These are phyloP conservation scores for Serendipita sp. DNA, from an alignment of 768 basidiomycete species.

Conservation along the genomic window DNA sequence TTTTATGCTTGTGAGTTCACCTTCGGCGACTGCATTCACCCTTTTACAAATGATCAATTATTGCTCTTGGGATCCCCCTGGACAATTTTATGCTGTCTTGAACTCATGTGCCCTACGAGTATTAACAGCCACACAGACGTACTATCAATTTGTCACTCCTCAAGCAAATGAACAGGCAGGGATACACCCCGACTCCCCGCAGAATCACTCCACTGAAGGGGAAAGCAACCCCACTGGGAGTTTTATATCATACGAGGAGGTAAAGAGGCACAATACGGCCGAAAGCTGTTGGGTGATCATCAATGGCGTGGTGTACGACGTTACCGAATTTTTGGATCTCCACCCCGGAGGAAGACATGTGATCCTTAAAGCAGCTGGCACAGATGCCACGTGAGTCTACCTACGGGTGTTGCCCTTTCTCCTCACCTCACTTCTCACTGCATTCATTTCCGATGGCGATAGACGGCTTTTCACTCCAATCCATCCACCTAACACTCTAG, in stretches of 20 bases:
- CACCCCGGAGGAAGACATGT: constrained; percentile 5
- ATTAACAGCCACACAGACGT: background rate
- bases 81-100: background rate
- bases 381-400: background rate
- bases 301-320: constrained; percentile 66
- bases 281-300: constrained; percentile 66
- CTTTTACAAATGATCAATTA: background rate
- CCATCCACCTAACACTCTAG: background rate
- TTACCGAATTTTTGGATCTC: constrained; percentile 48
- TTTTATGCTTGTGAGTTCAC: background rate
- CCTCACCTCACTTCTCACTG: background rate
- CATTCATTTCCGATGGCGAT: too few relatives aligned
- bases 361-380: background rate
- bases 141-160: background rate
- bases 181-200: constrained; percentile 2
- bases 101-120: background rate
- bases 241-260: constrained; percentile 1
- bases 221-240: background rate
- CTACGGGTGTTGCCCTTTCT: background rate
- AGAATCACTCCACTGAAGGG: background rate
- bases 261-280: background rate
- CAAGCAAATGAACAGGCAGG: background rate
- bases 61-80: background rate
- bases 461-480: constrained; percentile 2
- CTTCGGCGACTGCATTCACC: background rate